A percentile compares a stretch with the other conserved stretches of the same genome.
These are phyloP conservation scores for Letharia lupina DNA, from an alignment of 495 filamentous ascomycete genomes.

Conservation along the genomic window DNA sequence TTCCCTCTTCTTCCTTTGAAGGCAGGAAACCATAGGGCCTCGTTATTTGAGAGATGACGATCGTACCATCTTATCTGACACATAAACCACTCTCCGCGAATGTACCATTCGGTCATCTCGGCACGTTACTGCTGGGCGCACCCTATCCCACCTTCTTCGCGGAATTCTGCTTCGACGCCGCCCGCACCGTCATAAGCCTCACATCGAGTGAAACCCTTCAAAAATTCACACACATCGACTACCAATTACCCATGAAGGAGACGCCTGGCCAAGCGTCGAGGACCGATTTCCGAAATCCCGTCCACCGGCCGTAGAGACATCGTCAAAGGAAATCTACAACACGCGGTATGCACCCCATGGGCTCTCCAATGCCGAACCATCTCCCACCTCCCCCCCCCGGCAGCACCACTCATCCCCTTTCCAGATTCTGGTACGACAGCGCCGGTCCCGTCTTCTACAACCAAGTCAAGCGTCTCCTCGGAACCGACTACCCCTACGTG, in stretches of 20 bases:
- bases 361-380: background rate
- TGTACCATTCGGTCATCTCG: too few species aligned
- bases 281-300: background rate
- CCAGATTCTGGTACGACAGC: background rate
- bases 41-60: too few species aligned
- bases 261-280: background rate
- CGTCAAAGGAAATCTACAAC: background rate
- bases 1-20: too few species aligned
- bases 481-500: slow-evolving; percentile 1
- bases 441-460: slow-evolving; percentile 1
- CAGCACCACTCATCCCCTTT: background rate
- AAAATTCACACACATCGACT: background rate
- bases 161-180: background rate
- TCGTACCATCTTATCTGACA: too few species aligned
- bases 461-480: background rate
- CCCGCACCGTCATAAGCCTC: background rate
- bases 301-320: background rate
- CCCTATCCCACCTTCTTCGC: background rate
- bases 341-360: background rate
- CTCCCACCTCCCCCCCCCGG: too few species aligned
- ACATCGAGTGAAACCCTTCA: background rate
- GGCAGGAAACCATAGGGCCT: too few species aligned
- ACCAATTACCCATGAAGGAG: background rate
- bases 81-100: too few species aligned
- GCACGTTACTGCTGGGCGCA: too few species aligned